phyloP scores from a whole-genome alignment of 257 asterid species.

The Gardenia jasminoides region DNA sequence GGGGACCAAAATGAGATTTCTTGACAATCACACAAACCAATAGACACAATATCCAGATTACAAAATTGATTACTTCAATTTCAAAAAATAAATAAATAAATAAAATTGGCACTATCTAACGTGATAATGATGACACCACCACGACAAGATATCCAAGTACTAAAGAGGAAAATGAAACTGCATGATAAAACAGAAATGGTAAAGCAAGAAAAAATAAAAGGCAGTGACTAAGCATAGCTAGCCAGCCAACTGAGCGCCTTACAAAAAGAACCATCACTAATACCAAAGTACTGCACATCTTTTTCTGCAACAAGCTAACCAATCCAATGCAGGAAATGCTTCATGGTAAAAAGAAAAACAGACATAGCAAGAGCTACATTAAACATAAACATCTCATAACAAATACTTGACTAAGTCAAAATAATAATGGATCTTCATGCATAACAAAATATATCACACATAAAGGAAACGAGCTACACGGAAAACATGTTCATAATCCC shows the following conservation, averaged over 20 bases:
- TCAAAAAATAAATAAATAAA: background rate
- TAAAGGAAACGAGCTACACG: background rate
- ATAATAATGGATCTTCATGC: background rate
- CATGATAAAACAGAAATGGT: background rate
- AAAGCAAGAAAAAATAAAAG: background rate
- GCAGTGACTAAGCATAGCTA: background rate
- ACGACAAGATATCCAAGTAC: background rate
- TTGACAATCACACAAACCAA: background rate
- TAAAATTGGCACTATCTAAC: background rate
- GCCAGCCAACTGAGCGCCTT: background rate
- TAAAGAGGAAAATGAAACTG: background rate
- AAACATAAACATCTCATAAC: background rate
- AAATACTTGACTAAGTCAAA: background rate
- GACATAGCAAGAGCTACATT: background rate
- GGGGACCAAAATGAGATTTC: conserved; percentile 17
- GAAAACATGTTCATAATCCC: background rate
- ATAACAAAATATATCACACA: background rate
- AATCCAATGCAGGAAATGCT: background rate
- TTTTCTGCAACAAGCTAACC: background rate
- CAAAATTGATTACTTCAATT: background rate
- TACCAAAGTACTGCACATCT: background rate
- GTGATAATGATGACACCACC: background rate
- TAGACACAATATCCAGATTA: background rate
- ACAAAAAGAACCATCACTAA: background rate
- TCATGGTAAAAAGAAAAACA: background rate